These are phyloP conservation scores for Clitocybe nebularis DNA, from an alignment of 1,284 basidiomycete species.

Conservation along the genomic window DNA sequence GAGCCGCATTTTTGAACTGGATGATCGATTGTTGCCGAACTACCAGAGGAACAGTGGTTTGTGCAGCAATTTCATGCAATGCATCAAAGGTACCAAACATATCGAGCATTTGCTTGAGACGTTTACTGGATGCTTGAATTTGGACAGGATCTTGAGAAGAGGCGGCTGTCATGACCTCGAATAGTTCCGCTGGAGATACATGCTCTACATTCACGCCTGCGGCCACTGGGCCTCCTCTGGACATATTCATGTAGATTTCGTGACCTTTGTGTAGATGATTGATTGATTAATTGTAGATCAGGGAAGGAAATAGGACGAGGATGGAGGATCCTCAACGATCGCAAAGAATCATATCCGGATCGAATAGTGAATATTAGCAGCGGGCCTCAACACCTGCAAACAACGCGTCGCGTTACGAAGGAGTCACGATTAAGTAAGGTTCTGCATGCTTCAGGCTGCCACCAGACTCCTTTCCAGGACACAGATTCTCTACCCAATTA, in stretches of 20 bases:
- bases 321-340: slow-evolving; percentile 5
- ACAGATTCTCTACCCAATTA: no score
- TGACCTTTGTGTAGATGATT: not conserved
- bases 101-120: slow-evolving; percentile 63
- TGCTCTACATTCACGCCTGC: slow-evolving; percentile 33
- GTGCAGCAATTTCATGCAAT: slow-evolving; percentile 68
- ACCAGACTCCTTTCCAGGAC: not conserved
- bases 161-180: slow-evolving; percentile 59
- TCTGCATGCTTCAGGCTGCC: slow-evolving; percentile 1
- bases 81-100: slow-evolving; percentile 65
- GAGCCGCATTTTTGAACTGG: slow-evolving; percentile 74
- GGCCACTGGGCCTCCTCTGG: slow-evolving; percentile 18
- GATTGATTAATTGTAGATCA: slow-evolving; percentile 4
- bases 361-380: not conserved
- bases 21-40: slow-evolving; percentile 76
- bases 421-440: slow-evolving; percentile 11
- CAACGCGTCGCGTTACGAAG: slow-evolving; percentile 32
- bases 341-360: not conserved
- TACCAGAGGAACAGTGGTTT: slow-evolving; percentile 50
- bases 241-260: slow-evolving; percentile 13
- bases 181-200: slow-evolving; percentile 58
- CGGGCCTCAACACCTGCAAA: slow-evolving; percentile 25
- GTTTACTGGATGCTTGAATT: slow-evolving; percentile 54
- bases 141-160: slow-evolving; percentile 64
- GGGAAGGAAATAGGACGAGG: slow-evolving; percentile 1